phyloP scores from a whole-genome alignment of 768 basidiomycete genomes.

The Pholiota microspora region DNA sequence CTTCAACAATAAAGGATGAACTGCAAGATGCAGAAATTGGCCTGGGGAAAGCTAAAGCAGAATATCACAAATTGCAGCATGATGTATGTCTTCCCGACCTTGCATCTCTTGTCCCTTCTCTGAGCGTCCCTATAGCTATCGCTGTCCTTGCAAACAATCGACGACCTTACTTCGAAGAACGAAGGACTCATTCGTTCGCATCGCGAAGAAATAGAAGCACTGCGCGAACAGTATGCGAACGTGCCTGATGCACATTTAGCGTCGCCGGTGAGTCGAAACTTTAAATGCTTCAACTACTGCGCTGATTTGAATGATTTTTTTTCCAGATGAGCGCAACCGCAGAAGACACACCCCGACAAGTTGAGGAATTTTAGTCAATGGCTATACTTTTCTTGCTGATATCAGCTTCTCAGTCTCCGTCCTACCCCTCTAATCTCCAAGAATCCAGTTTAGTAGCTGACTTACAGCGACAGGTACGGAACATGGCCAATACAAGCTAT shows the following conservation, averaged over 20 bases:
- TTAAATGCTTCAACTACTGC: no score
- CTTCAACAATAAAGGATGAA: slow-evolving; percentile 17
- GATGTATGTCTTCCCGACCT: slow-evolving; percentile 20
- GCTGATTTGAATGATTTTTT: background rate
- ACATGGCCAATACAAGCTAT: background rate
- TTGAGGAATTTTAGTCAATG: background rate
- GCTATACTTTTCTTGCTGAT: background rate
- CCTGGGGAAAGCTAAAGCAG: slow-evolving; percentile 28
- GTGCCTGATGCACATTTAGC: background rate
- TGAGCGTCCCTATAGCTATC: slow-evolving; percentile 14
- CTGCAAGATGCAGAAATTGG: slow-evolving; percentile 27
- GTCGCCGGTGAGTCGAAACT: background rate
- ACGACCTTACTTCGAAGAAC: slow-evolving; percentile 17
- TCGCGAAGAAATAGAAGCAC: slow-evolving; percentile 12
- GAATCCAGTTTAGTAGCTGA: background rate
- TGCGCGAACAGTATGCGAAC: slow-evolving; percentile 3
- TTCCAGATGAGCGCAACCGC: background rate
- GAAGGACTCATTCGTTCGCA: slow-evolving; percentile 12
- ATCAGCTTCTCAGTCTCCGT: background rate
- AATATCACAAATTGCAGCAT: slow-evolving; percentile 26
- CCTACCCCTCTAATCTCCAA: background rate
- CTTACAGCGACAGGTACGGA: background rate
- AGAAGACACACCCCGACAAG: background rate
- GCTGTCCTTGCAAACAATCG: slow-evolving; percentile 15
- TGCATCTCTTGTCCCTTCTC: background rate